A percentile compares a stretch with the other conserved stretches of the same genome.
Evolutionary conservation across 2,329 filamentous ascomycete genomes (phyloP).

Genomic region (Cordyceps tenuipes): DNA sequence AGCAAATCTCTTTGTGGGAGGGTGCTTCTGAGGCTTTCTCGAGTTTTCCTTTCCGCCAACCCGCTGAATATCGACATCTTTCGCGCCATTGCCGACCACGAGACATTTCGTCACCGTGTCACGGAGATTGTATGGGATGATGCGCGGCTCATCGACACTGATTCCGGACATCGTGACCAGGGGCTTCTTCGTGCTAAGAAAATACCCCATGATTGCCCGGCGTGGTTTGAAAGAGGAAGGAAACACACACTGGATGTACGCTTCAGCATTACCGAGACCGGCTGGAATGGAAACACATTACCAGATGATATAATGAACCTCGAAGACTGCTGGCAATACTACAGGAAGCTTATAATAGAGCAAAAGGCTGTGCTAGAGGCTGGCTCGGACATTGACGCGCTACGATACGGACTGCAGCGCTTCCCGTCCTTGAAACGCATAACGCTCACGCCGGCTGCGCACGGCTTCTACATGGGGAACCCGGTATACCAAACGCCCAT

Average conservation of each 20-base stretch:
- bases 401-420: neutral
- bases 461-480: neutral
- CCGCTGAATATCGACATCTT: constrained; percentile 28
- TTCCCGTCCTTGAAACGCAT: neutral
- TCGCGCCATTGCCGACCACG: constrained; percentile 26
- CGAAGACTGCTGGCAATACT: neutral
- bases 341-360: neutral
- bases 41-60: constrained; percentile 33
- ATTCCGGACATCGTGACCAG: neutral
- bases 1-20: constrained; percentile 28
- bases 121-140: constrained; percentile 32
- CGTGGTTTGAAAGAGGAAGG: neutral
- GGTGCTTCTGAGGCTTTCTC: constrained; percentile 15
- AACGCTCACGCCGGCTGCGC: neutral
- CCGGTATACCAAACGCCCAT: neutral
- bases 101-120: constrained; percentile 22
- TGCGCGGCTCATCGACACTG: constrained; percentile 9
- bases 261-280: neutral
- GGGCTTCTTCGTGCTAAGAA: neutral
- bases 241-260: neutral
- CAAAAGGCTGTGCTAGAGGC: neutral
- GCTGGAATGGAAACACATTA: neutral
- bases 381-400: neutral
- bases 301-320: neutral
- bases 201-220: neutral